phyloP scores from a whole-genome alignment of 805 yeast genomes.

The Helenozyma baotianmanensis region DNA sequence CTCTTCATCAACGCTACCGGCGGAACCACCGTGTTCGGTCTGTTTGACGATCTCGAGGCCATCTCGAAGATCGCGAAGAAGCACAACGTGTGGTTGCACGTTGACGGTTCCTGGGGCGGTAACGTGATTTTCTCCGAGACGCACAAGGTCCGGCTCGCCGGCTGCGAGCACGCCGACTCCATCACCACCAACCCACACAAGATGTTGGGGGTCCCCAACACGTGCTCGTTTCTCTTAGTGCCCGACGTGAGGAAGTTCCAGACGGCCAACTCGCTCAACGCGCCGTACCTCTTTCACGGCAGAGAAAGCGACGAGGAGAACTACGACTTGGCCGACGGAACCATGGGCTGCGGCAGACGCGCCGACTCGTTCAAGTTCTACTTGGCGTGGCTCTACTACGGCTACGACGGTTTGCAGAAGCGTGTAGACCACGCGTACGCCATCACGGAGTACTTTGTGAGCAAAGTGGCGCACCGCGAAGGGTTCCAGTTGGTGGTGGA shows the following conservation, averaged over 20 bases:
- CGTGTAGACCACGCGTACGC: conserved; percentile 72
- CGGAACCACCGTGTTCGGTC: conserved; percentile 85
- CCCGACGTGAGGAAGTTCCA: conserved; percentile 67
- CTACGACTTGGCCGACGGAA: conserved; percentile 80
- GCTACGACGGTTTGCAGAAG: conserved; percentile 56
- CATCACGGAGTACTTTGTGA: conserved; percentile 59
- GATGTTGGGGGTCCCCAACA: conserved; percentile 81
- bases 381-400: conserved; percentile 79
- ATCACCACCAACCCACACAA: conserved; percentile 83
- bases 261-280: conserved; percentile 68
- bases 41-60: conserved; percentile 63
- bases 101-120: conserved; percentile 93
- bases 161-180: conserved; percentile 65
- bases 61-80: conserved; percentile 51
- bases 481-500: conserved; percentile 52
- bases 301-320: conserved; percentile 47
- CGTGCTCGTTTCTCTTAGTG: conserved; percentile 67
- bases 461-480: conserved; percentile 28
- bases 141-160: conserved; percentile 46
- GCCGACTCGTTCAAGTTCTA: conserved; percentile 78
- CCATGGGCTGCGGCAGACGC: conserved; percentile 89
- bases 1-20: conserved; percentile 79
- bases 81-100: conserved; percentile 68
- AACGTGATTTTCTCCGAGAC: conserved; percentile 62
- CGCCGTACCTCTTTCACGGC: conserved; percentile 77